Percentiles rank a stretch among this genome's conserved stretches.
Evolutionary conservation across 2,329 filamentous ascomycete species (phyloP).

Genomic region (Fusarium buharicum): DNA sequence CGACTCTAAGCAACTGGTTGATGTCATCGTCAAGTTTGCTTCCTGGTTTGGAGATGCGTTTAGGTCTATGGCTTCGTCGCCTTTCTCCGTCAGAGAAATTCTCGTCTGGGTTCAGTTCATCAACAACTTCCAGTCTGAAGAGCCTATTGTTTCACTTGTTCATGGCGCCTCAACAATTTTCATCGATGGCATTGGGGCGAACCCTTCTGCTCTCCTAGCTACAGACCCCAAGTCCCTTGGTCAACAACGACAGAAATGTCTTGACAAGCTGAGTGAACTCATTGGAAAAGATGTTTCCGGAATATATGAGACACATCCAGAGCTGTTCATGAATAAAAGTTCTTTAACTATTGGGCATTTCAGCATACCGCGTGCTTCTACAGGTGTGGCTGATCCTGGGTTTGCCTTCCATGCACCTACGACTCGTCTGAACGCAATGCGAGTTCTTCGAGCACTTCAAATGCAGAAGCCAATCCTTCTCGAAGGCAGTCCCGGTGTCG

Average conservation of each 20-base stretch:
- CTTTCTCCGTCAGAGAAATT: constrained; percentile 91
- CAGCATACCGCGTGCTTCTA: constrained; percentile 64
- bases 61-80: constrained; percentile 76
- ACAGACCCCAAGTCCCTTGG: constrained; percentile 75
- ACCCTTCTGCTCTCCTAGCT: constrained; percentile 87
- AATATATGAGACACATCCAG: constrained; percentile 72
- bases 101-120: constrained; percentile 94
- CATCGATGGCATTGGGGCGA: constrained; percentile 93
- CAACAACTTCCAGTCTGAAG: constrained; percentile 69
- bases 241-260: constrained; percentile 76
- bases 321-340: constrained; percentile 63
- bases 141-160: constrained; percentile 63
- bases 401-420: constrained; percentile 86
- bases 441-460: constrained; percentile 88
- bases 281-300: constrained; percentile 69
- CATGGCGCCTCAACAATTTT: constrained; percentile 97
- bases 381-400: constrained; percentile 49
- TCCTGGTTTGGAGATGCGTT: constrained; percentile 92
- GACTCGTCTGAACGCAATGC: constrained; percentile 88
- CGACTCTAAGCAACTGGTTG: constrained; percentile 66
- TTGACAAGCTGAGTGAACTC: constrained; percentile 76
- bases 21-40: constrained; percentile 83
- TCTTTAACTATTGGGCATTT: constrained; percentile 79
- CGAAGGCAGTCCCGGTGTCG: constrained; percentile 97
- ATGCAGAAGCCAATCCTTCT: constrained; percentile 91